Evolutionary conservation across 805 yeast species (phyloP), one percentile per base, ranked within the genome.

Genomic region (Saccharomyces jurei): DNA sequence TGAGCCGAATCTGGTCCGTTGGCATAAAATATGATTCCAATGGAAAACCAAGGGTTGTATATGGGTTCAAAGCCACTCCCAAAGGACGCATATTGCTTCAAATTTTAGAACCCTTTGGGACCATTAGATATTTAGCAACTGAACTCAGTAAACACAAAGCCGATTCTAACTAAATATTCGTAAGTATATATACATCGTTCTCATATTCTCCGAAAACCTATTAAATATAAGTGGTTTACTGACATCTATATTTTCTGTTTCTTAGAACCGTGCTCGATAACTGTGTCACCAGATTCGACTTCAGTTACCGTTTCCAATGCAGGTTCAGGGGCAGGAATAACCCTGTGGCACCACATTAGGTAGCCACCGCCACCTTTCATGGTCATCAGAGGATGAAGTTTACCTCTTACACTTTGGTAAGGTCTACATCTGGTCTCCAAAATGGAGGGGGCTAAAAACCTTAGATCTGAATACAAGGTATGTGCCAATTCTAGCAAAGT

Each of bases 331-430:
- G 66, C 66, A 3, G 97, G 96, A 52, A 82, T 73, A 0, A 94
- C 97, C 50, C 87, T 77, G 14, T 87, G 80, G 2, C 92, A 96
- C 74, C 83, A 79, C 60, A 90, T 73, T 2, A 94, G 68, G 68
- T 82, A 92, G 0, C 99, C 99, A 32, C 97, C 98, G 55, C 86
- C 91, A 6, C 96, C 90, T 63, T 89, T 79, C 78, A 86, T 83
- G 0, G 97, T 88, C 99, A 94, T 94, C 56, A 84, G 66, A 0
- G 99, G 99, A 69, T 94, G 99, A 64, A 92, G 75, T 66, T 95
- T 83, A 6, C 98, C 99, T 21, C 96, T 89, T 29, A 92, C 82
- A 2, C 97, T 89, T 74, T 94, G 99, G 68, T 86, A 91, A 50
- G 84, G 84, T 59, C 97, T 80, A 11, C 87, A 94, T 58, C 88